Evolutionary conservation across 257 asterid genomes (phyloP).

Genomic region (Plantago ovata): DNA sequence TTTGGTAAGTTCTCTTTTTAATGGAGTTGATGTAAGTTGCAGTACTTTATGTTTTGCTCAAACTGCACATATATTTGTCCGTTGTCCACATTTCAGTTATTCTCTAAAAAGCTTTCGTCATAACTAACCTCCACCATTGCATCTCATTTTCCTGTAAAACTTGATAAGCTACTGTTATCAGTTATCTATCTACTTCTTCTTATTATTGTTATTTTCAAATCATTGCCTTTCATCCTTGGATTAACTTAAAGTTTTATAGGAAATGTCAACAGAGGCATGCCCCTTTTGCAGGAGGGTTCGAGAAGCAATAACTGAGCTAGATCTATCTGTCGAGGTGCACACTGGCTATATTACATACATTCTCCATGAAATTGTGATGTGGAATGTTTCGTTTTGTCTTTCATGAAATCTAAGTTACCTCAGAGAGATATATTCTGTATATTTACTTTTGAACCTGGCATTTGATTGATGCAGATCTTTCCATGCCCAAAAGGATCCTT

Average conservation of each 20-base stretch:
- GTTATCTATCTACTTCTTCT: no score
- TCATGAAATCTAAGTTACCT: neutral
- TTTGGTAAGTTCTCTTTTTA: conserved; percentile 39
- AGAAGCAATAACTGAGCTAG: conserved; percentile 81
- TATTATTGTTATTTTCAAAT: no score
- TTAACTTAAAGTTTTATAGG: conserved; percentile 33
- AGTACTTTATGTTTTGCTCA: neutral
- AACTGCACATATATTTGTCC: no score
- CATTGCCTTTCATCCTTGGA: conserved; percentile 17
- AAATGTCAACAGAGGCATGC: conserved; percentile 78
- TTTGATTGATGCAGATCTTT: conserved; percentile 48
- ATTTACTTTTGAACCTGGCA: conserved; percentile 3
- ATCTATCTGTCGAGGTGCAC: conserved; percentile 63
- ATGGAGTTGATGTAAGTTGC: neutral
- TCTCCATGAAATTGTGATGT: neutral
- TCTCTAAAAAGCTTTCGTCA: neutral
- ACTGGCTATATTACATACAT: neutral
- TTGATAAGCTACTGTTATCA: neutral
- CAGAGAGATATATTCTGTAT: neutral
- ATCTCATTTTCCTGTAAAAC: neutral
- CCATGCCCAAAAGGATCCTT: conserved; percentile 83
- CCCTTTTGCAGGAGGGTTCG: conserved; percentile 92
- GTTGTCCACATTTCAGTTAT: neutral
- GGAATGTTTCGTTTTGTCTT: conserved; percentile 10
- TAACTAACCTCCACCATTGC: neutral